Conservation (phyloP, 78 protist species). For the Capsaspora owczarzaki region DNA sequence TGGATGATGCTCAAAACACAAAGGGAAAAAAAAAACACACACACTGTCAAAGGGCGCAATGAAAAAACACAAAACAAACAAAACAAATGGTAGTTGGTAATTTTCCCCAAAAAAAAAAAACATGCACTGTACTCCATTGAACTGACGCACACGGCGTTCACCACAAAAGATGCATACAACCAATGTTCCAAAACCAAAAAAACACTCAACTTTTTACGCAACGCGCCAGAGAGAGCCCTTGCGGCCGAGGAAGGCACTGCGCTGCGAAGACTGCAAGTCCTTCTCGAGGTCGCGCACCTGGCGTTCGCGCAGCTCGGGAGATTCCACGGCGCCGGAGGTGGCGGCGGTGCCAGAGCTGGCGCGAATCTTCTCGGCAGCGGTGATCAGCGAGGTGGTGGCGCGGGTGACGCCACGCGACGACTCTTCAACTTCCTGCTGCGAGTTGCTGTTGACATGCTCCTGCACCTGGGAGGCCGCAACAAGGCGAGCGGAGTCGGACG, state of each 20-base stretch:
- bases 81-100: too few species aligned
- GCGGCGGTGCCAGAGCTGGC: neutral
- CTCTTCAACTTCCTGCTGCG: neutral
- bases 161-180: too few species aligned
- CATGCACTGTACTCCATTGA: too few species aligned
- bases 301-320: neutral
- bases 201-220: too few species aligned
- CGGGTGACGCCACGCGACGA: neutral
- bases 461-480: slow-evolving; percentile 3
- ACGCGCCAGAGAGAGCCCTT: neutral
- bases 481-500: neutral
- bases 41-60: too few species aligned
- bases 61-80: too few species aligned
- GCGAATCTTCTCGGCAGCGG: neutral
- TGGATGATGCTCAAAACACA: too few species aligned
- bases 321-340: neutral
- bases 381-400: neutral
- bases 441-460: neutral
- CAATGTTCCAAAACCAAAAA: too few species aligned
- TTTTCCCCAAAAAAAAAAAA: too few species aligned
- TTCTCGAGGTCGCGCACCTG: neutral
- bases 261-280: neutral
- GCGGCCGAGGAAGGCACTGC: neutral
- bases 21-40: too few species aligned
- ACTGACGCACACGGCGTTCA: too few species aligned